Base-by-base conservation (phyloP, 2,329 filamentous ascomycete genomes). In the Sclerotinia spermophila region DNA sequence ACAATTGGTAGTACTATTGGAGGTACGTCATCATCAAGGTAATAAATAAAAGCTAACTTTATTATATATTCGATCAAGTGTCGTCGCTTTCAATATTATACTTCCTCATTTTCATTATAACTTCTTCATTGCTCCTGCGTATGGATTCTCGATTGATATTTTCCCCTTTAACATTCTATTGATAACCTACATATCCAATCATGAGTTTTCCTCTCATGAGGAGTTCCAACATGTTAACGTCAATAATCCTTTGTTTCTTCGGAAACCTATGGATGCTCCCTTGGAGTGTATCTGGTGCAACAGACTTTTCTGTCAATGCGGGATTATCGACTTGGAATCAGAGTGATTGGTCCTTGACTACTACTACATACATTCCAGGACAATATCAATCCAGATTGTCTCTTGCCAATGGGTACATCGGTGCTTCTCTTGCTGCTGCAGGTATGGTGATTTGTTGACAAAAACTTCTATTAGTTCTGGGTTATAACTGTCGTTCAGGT, bases 351-450 rank as follows among this genome's bases (percentile, higher is more conserved):
- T 77, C 75, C 27, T 72, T 79, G 71, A 77, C 74, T 6, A 73
- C 77, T 8, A 72, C 69, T 1, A 75, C 65, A 33, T 77, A 72
- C 42, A 72, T 74, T 51, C 78, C 76, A 1, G 78, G 76, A 21
- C 76, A 79, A 35, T 80, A 76, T 68, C 78, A 80, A 68, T 72
- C 77, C 30, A 71, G 78, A 33, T 53, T 78, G n/a, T 77, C 76
- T 8, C 74, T 79, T 42, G 73, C 77, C 5, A 80, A 80, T 74
- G 78, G 78, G 77, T 79, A 71, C 44, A 71, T 72, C 58, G 59
- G 38, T 10, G 30, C 33, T n/a, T 56, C 53, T 60, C 38, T 60
- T 27, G 58, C 58, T 5, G 58, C 58, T 19, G 58, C 58, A 60
- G 58, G 58, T 60, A 60, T 42, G 58, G 3, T 35, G 1, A 10